Evolutionary conservation across 805 yeast species (phyloP).

Genomic region (Ogataea wickerhamii): DNA sequence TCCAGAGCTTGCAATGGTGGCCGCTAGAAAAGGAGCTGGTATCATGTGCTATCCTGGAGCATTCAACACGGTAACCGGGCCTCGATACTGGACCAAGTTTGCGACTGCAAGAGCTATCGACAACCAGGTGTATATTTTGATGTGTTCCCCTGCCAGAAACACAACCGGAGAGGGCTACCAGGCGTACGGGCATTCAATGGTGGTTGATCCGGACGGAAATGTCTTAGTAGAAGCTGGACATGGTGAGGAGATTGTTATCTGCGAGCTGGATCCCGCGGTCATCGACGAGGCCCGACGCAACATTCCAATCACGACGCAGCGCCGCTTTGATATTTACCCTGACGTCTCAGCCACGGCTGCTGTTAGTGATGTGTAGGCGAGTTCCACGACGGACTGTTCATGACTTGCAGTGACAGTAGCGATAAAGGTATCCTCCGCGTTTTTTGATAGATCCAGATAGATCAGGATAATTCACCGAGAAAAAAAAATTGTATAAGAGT

Average conservation of each 20-base stretch:
- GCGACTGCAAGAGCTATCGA: constrained; percentile 75
- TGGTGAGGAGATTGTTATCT: constrained; percentile 70
- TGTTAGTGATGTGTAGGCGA: constrained; percentile 19
- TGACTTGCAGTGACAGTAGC: no score
- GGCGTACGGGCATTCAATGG: constrained; percentile 65
- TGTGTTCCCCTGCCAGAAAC: constrained; percentile 89
- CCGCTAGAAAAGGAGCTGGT: constrained; percentile 65
- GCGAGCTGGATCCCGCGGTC: constrained; percentile 62
- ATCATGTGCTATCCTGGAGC: constrained; percentile 84
- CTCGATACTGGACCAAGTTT: constrained; percentile 75
- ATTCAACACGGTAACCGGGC: constrained; percentile 81
- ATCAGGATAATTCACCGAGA: constrained; percentile 1
- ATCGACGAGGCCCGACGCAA: constrained; percentile 57
- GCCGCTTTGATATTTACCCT: constrained; percentile 64
- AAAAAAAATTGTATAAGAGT: background rate
- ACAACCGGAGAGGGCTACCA: constrained; percentile 48
- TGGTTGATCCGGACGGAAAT: constrained; percentile 60
- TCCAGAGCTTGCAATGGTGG: constrained; percentile 70
- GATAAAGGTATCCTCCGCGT: no score
- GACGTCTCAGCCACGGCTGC: constrained; percentile 36
- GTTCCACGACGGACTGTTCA: no score
- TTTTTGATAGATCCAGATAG: no score
- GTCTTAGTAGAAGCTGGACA: constrained; percentile 72
- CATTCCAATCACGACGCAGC: constrained; percentile 66
- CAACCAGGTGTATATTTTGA: constrained; percentile 65